These are phyloP conservation scores for Azolla pinnata DNA, from an alignment of 75 land plant genomes.

Conservation along the genomic window DNA sequence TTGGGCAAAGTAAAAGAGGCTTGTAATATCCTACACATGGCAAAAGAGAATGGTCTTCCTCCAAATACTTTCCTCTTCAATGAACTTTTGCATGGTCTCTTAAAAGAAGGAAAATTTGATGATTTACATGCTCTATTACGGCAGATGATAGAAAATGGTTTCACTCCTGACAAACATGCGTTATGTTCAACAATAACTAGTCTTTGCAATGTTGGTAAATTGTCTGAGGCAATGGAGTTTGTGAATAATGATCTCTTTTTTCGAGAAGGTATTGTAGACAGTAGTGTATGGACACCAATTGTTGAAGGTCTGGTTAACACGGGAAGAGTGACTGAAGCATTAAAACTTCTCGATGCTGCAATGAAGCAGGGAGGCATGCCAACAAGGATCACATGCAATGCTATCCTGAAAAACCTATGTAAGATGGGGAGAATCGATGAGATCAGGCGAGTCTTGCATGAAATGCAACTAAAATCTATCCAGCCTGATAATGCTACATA, in stretches of 20 bases:
- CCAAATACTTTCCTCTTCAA: conserved; percentile 22
- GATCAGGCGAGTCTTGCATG: not conserved
- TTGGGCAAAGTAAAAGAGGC: conserved; percentile 15
- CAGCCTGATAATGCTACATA: not conserved
- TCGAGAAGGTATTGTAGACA: not conserved
- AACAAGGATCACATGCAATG: not conserved
- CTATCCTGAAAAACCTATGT: conserved; percentile 1
- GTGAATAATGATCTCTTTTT: conserved; percentile 4
- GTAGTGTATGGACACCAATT: not conserved
- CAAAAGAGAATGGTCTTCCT: conserved; percentile 8
- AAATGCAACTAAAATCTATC: not conserved
- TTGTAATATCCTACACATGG: conserved; percentile 13
- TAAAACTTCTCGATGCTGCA: not conserved
- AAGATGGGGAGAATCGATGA: conserved; percentile 15
- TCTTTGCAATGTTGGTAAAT: conserved; percentile 5
- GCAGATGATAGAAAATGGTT: conserved; percentile 16
- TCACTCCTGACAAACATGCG: conserved; percentile 50
- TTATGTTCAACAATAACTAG: conserved; percentile 9
- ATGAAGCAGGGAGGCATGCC: not conserved
- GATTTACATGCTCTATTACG: conserved; percentile 17
- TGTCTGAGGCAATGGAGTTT: conserved; percentile 7
- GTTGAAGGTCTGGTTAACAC: not conserved
- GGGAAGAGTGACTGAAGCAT: not conserved
- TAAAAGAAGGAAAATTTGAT: conserved; percentile 14
- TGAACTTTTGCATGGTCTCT: conserved; percentile 13